These are phyloP conservation scores for Pseudogymnoascus sp. DNA, from an alignment of 2,329 filamentous ascomycete species.

Conservation along the genomic window DNA sequence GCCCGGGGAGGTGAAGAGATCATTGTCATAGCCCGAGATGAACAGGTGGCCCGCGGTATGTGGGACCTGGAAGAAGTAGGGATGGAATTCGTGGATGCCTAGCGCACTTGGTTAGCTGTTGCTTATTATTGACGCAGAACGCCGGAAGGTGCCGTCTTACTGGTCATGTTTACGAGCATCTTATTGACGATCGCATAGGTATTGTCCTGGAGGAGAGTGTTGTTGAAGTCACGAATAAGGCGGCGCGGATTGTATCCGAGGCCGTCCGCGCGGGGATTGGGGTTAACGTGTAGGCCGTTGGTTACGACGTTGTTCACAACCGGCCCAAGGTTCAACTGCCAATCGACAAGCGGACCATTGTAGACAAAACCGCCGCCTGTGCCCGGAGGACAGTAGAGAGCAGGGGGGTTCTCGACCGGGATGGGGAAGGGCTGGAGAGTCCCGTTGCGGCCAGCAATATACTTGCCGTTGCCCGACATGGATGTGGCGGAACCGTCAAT, in stretches of 20 bases:
- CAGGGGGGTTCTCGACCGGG: neutral
- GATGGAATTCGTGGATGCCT: conserved; percentile 31
- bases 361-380: neutral
- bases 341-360: neutral
- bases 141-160: neutral
- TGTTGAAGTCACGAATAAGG: conserved; percentile 32
- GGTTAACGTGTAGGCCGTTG: neutral
- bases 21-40: neutral
- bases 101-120: conserved; percentile 36
- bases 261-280: conserved; percentile 16
- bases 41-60: neutral
- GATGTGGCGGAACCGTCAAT: conserved; percentile 46
- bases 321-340: neutral
- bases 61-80: neutral
- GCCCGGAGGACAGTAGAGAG: neutral
- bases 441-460: neutral
- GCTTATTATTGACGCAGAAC: conserved; percentile 24
- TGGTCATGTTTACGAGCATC: conserved; percentile 29
- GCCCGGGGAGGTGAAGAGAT: neutral
- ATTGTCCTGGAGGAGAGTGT: conserved; percentile 26
- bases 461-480: conserved; percentile 41
- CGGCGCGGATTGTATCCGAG: conserved; percentile 32
- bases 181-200: conserved; percentile 29
- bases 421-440: neutral
- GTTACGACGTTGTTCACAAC: neutral